Evolutionary conservation across 2,329 filamentous ascomycete genomes (phyloP).

Genomic region (Hypoxylon sp.): DNA sequence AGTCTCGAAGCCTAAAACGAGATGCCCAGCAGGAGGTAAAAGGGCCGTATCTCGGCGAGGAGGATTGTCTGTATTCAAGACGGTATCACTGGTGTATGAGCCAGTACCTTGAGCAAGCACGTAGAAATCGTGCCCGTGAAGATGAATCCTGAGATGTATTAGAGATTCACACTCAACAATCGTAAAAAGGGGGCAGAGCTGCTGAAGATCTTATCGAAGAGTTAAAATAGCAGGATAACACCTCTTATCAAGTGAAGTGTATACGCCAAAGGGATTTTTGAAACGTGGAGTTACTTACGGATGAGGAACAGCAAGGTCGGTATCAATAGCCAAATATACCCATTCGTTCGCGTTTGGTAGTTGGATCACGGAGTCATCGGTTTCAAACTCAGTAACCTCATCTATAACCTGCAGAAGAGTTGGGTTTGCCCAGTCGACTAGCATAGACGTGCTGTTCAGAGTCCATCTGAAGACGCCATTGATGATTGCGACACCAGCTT

Average conservation of each 20-base stretch:
- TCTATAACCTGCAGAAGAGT: slow-evolving; percentile 57
- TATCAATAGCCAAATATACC: slow-evolving; percentile 56
- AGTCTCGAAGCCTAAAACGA: slow-evolving; percentile 65
- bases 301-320: slow-evolving; percentile 49
- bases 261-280: neutral
- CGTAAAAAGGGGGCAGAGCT: neutral
- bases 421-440: slow-evolving; percentile 64
- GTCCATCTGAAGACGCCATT: slow-evolving; percentile 62
- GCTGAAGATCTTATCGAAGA: neutral
- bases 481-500: slow-evolving; percentile 50
- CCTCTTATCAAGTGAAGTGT: neutral
- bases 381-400: slow-evolving; percentile 47
- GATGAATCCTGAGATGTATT: slow-evolving; percentile 56
- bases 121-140: slow-evolving; percentile 62
- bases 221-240: neutral
- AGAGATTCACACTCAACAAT: slow-evolving; percentile 1
- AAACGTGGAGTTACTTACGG: slow-evolving; percentile 37
- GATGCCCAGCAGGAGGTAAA: slow-evolving; percentile 61
- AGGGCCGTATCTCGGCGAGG: slow-evolving; percentile 65
- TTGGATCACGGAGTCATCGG: slow-evolving; percentile 52
- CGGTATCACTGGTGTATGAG: slow-evolving; percentile 51
- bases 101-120: slow-evolving; percentile 55
- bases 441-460: slow-evolving; percentile 64
- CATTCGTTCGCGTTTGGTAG: slow-evolving; percentile 52
- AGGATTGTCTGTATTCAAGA: slow-evolving; percentile 60